Conservation (phyloP, 768 basidiomycete species). For the Crucibulum laeve region DNA sequence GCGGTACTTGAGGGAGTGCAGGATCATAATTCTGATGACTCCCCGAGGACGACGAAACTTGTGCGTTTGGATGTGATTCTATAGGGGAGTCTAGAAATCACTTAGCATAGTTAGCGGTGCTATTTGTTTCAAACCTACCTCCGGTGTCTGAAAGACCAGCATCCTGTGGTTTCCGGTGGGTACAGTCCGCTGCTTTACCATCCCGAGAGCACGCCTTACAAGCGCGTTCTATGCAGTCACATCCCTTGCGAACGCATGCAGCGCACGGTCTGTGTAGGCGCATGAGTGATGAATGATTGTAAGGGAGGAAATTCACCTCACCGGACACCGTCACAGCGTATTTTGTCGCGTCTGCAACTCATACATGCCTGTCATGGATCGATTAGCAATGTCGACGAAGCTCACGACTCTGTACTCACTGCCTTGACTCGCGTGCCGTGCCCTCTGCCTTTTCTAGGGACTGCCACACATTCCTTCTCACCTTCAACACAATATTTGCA, state of each 20-base stretch:
- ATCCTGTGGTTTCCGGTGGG: constrained; percentile 28
- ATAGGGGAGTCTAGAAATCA: not conserved
- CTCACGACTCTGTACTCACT: constrained; percentile 28
- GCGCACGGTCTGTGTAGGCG: constrained; percentile 38
- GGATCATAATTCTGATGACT: not conserved
- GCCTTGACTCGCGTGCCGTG: constrained; percentile 59
- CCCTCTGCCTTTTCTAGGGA: constrained; percentile 50
- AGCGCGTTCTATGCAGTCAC: constrained; percentile 47
- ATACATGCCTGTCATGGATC: constrained; percentile 45
- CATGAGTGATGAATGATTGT: constrained; percentile 7
- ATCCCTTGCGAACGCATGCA: constrained; percentile 45
- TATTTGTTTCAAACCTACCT: constrained; percentile 10
- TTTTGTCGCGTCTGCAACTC: constrained; percentile 61
- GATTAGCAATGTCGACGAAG: constrained; percentile 5
- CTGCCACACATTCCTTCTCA: constrained; percentile 42
- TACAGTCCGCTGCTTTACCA: constrained; percentile 41
- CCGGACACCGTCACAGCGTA: constrained; percentile 58
- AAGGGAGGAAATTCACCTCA: constrained; percentile 17
- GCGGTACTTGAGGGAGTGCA: not conserved
- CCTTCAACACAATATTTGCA: constrained; percentile 47
- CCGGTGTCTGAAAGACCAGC: constrained; percentile 16
- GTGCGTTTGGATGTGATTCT: not conserved
- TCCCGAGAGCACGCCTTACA: constrained; percentile 40
- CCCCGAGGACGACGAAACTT: not conserved
- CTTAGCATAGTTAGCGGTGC: not conserved